Percentiles rank a stretch among this genome's conserved stretches.
These are phyloP conservation scores for Fusarium stilboides DNA, from an alignment of 2,329 filamentous ascomycete genomes.

Conservation along the genomic window DNA sequence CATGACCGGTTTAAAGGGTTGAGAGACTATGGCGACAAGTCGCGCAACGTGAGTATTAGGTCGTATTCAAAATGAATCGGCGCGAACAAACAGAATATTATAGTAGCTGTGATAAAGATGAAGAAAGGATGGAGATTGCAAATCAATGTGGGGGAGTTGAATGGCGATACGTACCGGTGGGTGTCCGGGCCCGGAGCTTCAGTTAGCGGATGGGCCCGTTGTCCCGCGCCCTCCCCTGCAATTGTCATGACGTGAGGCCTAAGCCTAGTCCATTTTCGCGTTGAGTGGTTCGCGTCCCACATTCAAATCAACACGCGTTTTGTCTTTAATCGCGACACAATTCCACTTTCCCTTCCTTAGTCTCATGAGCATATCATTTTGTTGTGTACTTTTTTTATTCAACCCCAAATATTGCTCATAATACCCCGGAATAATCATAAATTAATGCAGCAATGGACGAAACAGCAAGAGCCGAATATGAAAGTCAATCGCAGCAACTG, in stretches of 20 bases:
- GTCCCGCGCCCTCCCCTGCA: slow-evolving; percentile 27
- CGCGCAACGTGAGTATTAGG: not conserved
- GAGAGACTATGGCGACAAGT: not conserved
- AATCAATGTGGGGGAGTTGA: slow-evolving; percentile 19
- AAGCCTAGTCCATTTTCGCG: slow-evolving; percentile 36
- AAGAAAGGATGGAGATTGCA: slow-evolving; percentile 4
- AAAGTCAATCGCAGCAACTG: slow-evolving; percentile 68
- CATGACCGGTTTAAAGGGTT: slow-evolving; percentile 10
- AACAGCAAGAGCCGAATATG: slow-evolving; percentile 60
- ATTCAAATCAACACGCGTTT: slow-evolving; percentile 38
- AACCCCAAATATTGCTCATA: not conserved
- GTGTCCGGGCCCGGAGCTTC: not conserved
- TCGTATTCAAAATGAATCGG: not conserved
- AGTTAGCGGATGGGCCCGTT: slow-evolving; percentile 21
- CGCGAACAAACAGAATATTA: not conserved
- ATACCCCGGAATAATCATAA: not conserved
- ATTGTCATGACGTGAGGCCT: slow-evolving; percentile 38
- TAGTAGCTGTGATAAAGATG: slow-evolving; percentile 7
- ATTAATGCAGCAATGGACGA: slow-evolving; percentile 62
- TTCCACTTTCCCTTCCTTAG: slow-evolving; percentile 17
- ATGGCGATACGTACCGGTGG: not conserved
- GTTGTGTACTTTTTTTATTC: slow-evolving; percentile 1
- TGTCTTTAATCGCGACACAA: slow-evolving; percentile 36
- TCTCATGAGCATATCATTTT: slow-evolving; percentile 14
- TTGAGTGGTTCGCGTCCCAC: slow-evolving; percentile 46